Evolutionary conservation across 176 grass and related monocot species (phyloP), one percentile per base, ranked within the genome.

Genomic region (Eragrostis nindensis): DNA sequence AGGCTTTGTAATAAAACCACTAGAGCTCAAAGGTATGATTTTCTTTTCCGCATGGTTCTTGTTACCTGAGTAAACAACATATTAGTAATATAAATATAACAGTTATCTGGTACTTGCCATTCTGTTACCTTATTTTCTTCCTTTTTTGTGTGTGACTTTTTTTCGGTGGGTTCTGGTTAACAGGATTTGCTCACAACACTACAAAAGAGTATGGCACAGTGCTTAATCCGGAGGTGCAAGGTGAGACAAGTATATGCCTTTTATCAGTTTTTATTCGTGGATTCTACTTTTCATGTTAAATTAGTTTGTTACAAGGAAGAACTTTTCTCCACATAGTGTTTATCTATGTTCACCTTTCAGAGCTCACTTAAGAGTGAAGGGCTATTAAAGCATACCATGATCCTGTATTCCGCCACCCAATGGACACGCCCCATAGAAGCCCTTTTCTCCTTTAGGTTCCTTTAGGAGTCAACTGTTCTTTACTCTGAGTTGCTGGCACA

Each of bases 1-100:
- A 61, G 96, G 96, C 38, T 99, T 99, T 80, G 63, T 91, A 24
- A 91, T 99, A 84, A 99, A 93, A 71, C 96, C 96, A 73, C 73
- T 99, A 56, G n/a, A 95, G 7, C 86, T 99, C 27, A 99, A 95
- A 91, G 96, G 96, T 99, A 53, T 38, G 38, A 19, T n/a, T 32
- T 81, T 81, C 19, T 72, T 71, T 84, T 48, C 19, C 76, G 27
- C 46, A 41, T 8, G 22, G n/a, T 79, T 60, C 77, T 83, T 25
- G 40, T 71, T 76, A 47, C 11, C 36, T 47, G 48, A 71, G 25
- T 56, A 55, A 68, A 81, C 21, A 70, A 16, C 45, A 16, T 46
- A 62, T 19, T 83, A 46, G 36, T 77, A 72, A 22, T 76, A 38
- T 73, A 47, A 36, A 15, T 7, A 18, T 49, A 64, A 26, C 68